Conservation (phyloP, 768 basidiomycete genomes). For the Russula lepida region DNA sequence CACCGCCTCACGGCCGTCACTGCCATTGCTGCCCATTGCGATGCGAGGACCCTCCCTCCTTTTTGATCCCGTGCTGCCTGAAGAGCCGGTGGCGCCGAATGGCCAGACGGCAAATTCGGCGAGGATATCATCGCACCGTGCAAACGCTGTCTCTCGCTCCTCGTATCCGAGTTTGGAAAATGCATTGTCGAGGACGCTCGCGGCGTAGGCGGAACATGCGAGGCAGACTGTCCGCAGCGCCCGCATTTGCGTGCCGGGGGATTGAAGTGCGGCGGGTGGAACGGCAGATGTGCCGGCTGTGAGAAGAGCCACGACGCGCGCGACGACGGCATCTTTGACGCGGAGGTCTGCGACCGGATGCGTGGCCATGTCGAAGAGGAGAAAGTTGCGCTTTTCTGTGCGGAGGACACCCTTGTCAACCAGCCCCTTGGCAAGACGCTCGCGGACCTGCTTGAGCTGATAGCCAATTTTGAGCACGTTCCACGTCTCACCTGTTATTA, state of each 20-base stretch:
- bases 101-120: conserved; percentile 91
- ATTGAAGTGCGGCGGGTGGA: conserved; percentile 63
- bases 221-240: conserved; percentile 74
- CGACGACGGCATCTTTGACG: conserved; percentile 78
- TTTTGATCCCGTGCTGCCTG: conserved; percentile 21
- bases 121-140: conserved; percentile 87
- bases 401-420: conserved; percentile 99
- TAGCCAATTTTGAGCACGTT: conserved; percentile 99
- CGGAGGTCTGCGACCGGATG: conserved; percentile 94
- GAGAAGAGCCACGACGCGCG: conserved; percentile 66
- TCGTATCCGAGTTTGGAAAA: conserved; percentile 85
- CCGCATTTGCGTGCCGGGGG: conserved; percentile 75
- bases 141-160: conserved; percentile 88
- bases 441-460: conserved; percentile 96
- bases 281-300: conserved; percentile 77
- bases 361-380: conserved; percentile 99
- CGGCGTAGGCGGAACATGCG: conserved; percentile 88
- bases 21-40: conserved; percentile 45
- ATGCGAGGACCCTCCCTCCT: conserved; percentile 38
- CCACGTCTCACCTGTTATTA: conserved; percentile 85
- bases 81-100: conserved; percentile 42
- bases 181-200: conserved; percentile 92
- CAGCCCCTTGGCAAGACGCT: conserved; percentile 92
- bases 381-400: conserved; percentile 97
- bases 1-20: conserved; percentile 53